Base-by-base conservation (phyloP, 139 green algal genomes). In the Coelastrella sp. region DNA sequence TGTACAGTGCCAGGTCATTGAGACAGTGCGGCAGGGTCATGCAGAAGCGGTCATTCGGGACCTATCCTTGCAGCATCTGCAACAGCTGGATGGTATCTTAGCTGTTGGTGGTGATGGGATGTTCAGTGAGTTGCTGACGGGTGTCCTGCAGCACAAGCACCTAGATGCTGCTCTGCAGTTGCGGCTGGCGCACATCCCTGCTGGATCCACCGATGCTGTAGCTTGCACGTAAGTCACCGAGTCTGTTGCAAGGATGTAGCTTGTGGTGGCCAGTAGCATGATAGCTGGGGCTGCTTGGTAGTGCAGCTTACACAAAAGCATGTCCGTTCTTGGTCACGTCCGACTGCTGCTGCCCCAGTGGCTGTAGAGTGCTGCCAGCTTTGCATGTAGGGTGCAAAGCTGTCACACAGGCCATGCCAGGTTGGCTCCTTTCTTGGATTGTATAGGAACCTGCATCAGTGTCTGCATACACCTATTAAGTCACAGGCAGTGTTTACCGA, bases 61-160 rank as follows among this genome's bases (percentile, higher is more conserved):
- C 5, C 92, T 97, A 90, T 94, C 90, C 11, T 54, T 81, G 4
- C 85, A 95, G 32, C 93, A 97, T 85, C 68, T 97, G 88, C 59
- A 86, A 3, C 23, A 85, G 61, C 95, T 95, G 23, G 94, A 98
- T 86, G 95, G 94, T n/a, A 75, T 96, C 16, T 89, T 97, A 8
- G 94, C 92, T 74, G 92, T 97, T 94, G 68, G 97, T 5, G 97
- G 97, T 0, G 97, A 99, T 76, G 97, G 97, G 17, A 80, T 98
- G 66, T 99, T 99, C 88, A 96, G 97, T 91, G 97, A 99, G 92
- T 88, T 96, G 11, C 79, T 99, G n/a, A 97, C 96, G 22, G 97
- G 95, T 0, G 78, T 99, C 58, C 85, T 99, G 64, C 74, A 77
- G 64, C 76, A 96, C 76, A 79, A 7, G 94, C 1, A 89, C 56